Base-by-base conservation (phyloP, 2,329 filamentous ascomycete species). In the Kalmusia sp. region DNA sequence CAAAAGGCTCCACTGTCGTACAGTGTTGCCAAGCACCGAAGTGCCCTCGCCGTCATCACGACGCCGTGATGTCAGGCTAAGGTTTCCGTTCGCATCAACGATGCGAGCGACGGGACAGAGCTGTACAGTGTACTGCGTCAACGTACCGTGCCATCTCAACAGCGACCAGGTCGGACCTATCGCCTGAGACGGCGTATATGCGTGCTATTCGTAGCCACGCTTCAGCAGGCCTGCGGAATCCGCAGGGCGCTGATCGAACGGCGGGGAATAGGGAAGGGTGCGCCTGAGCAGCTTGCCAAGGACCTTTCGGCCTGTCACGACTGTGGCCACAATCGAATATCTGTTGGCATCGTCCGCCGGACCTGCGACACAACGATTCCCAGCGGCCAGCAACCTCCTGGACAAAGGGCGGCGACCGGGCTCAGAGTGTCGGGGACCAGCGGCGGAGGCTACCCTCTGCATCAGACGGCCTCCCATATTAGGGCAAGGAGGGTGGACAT, bases 291-390 rank as follows among this genome's bases (percentile, higher is more conserved):
- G 8, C 15, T 33, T 56, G 62, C 67, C 67, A 68, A 28, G 67
- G 65, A 56, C 62, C 62, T 53, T 48, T 21, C 47, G 59, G 63
- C 52, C 65, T 70, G 52, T 63, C 62, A 51, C 55, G 63, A 60
- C 46, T 33, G 22, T 14, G 11, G 40, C n/a, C 45, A 6, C 54
- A 45, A 39, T 59, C 61, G 52, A 44, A 64, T 59, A 57, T 63
- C 67, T 62, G 62, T 52, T 65, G 65, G 65, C 59, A 41, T 69
- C 66, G 63, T 62, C 61, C 60, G 65, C 63, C 28, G 22, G 44
- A 19, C 11, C 22, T n/a, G 27, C 2, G 22, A 3, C 17, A 17
- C 3, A 28, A 34, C 15, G 44, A 47, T 38, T 47, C 44, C 44
- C 17, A 12, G 12, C 3, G 24, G n/a, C 28, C 33, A n/a, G 31